Conservation (phyloP, 2,329 filamentous ascomycete genomes). For the Trichophyton benhamiae region DNA sequence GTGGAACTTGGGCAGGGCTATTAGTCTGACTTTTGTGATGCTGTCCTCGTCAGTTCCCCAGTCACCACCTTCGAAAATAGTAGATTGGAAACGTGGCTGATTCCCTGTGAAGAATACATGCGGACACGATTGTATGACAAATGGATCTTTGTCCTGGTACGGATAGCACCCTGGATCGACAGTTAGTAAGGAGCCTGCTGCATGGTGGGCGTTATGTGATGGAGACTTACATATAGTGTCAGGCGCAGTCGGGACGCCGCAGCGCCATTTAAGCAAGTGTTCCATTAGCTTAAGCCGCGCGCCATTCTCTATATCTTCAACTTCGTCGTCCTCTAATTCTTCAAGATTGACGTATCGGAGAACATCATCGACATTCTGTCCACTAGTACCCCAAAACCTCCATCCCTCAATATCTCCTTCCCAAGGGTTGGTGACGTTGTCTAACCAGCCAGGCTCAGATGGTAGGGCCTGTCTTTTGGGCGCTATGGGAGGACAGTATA, state of each 20-base stretch:
- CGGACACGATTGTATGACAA: constrained; percentile 72
- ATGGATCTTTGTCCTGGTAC: constrained; percentile 86
- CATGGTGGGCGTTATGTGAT: neutral
- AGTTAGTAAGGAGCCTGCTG: neutral
- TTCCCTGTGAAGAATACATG: constrained; percentile 86
- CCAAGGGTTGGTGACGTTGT: constrained; percentile 86
- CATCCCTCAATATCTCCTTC: constrained; percentile 83
- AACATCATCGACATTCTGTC: constrained; percentile 88
- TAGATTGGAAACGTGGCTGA: constrained; percentile 66
- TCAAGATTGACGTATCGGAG: constrained; percentile 67
- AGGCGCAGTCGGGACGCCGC: constrained; percentile 82
- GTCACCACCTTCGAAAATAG: constrained; percentile 42
- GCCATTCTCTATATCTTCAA: constrained; percentile 40
- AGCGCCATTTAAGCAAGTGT: constrained; percentile 82
- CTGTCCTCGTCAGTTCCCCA: constrained; percentile 26
- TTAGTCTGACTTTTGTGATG: constrained; percentile 50
- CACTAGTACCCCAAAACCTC: constrained; percentile 72
- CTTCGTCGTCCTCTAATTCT: constrained; percentile 17
- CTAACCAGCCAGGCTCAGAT: constrained; percentile 60
- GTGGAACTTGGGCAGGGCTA: constrained; percentile 74
- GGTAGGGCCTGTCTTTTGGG: constrained; percentile 21
- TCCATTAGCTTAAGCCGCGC: constrained; percentile 84
- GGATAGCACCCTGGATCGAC: constrained; percentile 67
- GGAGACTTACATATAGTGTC: constrained; percentile 73
- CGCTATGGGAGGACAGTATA: constrained; percentile 43